Conservation (phyloP, 352 stramenopile genomes). For the Pythium utonaiense region DNA sequence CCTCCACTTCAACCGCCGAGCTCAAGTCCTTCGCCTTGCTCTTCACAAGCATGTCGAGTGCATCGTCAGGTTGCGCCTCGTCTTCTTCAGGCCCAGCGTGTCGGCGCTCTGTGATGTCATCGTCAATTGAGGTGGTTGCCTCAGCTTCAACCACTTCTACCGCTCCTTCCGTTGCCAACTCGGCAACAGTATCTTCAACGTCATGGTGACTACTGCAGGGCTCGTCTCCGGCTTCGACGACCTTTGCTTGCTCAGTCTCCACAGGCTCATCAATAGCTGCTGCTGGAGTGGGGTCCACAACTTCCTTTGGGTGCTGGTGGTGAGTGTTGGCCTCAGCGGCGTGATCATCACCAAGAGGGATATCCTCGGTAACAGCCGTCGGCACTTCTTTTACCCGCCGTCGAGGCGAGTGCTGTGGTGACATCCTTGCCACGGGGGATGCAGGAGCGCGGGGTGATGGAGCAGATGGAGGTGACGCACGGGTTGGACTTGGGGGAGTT, state of each 20-base stretch:
- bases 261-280: not conserved
- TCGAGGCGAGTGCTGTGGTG: conserved; percentile 6
- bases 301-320: not conserved
- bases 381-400: conserved; percentile 6
- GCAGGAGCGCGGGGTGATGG: not conserved
- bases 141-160: not conserved
- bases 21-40: not conserved
- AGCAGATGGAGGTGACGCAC: not conserved
- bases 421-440: not conserved
- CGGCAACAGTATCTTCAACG: not conserved
- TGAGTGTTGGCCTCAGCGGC: not conserved
- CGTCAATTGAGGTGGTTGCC: not conserved
- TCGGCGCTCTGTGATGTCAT: not conserved
- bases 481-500: not conserved
- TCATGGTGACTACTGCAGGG: not conserved
- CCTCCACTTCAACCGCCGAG: not conserved
- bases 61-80: not conserved
- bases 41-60: not conserved
- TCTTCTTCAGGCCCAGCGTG: not conserved
- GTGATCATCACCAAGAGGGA: not conserved
- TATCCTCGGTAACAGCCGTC: not conserved
- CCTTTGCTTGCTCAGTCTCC: not conserved
- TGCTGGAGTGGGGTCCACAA: not conserved
- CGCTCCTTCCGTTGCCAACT: not conserved
- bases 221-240: not conserved